These are phyloP conservation scores for Peronospora belbahrii DNA, from an alignment of 352 stramenopile genomes.

Conservation along the genomic window DNA sequence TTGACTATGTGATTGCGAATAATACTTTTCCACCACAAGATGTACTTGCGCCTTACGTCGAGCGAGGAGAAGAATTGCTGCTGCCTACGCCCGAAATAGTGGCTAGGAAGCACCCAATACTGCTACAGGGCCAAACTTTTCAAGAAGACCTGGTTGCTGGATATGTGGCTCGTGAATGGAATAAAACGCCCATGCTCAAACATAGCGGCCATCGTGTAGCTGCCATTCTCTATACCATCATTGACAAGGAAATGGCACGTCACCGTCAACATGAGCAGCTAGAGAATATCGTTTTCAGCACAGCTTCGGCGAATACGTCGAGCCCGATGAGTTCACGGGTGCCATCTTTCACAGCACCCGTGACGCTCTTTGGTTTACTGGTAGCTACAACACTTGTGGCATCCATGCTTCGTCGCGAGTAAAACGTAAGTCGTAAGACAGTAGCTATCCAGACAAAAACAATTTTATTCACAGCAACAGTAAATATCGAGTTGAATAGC, in stretches of 20 bases:
- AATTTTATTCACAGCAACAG: background rate
- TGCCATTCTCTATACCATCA: conserved; percentile 81
- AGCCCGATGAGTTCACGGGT: conserved; percentile 3
- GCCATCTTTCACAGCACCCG: conserved; percentile 8
- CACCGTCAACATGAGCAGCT: conserved; percentile 22
- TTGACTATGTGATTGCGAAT: conserved; percentile 85
- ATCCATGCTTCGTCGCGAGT: conserved; percentile 19
- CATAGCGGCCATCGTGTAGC: conserved; percentile 69
- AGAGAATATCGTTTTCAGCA: background rate
- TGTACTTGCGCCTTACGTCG: conserved; percentile 54
- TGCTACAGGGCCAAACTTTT: conserved; percentile 76
- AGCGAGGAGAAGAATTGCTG: conserved; percentile 65
- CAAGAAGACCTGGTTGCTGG: conserved; percentile 45
- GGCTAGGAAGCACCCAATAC: conserved; percentile 42
- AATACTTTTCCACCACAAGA: conserved; percentile 50
- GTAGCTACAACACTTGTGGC: conserved; percentile 20
- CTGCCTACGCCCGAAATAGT: conserved; percentile 57
- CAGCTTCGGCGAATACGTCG: background rate
- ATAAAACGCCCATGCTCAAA: conserved; percentile 83
- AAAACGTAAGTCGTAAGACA: background rate
- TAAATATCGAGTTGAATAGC: conserved; percentile 11
- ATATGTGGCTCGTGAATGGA: conserved; percentile 51
- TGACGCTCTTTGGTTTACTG: conserved; percentile 18
- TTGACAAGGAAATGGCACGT: conserved; percentile 70
- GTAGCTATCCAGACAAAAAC: background rate